phyloP scores from a whole-genome alignment of 2,329 filamentous ascomycete genomes.

The Myriosclerotinia duriaeana region DNA sequence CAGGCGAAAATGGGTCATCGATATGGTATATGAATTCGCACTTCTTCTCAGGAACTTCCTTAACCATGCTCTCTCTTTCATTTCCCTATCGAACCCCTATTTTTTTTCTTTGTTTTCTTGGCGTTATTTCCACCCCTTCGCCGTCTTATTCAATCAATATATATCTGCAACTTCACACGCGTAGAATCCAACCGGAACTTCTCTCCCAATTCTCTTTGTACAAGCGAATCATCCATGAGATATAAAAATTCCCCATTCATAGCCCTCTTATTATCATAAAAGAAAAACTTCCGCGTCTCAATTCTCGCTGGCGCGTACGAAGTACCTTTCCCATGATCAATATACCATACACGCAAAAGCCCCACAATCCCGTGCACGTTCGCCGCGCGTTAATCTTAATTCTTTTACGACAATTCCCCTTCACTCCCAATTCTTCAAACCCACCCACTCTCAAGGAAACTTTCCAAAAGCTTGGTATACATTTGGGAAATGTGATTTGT shows the following conservation, averaged over 20 bases:
- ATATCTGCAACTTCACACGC: not conserved
- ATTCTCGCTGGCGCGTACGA: slow-evolving; percentile 11
- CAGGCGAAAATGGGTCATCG: not conserved
- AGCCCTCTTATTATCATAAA: not conserved
- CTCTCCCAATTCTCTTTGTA: too few relatives aligned
- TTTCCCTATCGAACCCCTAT: not conserved
- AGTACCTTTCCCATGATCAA: too few relatives aligned
- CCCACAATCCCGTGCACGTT: slow-evolving; percentile 14
- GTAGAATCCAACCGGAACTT: too few relatives aligned
- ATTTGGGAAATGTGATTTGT: not conserved
- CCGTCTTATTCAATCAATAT: not conserved
- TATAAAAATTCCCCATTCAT: not conserved
- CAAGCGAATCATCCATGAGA: too few relatives aligned
- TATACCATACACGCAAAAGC: slow-evolving; percentile 17
- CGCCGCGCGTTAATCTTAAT: slow-evolving; percentile 16
- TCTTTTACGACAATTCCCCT: not conserved
- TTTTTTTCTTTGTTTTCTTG: not conserved
- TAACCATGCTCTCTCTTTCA: not conserved
- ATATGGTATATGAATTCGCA: not conserved
- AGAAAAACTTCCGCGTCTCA: too few relatives aligned
- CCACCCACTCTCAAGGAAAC: not conserved
- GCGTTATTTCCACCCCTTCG: not conserved
- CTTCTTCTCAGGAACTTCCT: not conserved
- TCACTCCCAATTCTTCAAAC: not conserved
- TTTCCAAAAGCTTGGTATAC: slow-evolving; percentile 8